Percentiles rank a stretch among this genome's conserved stretches.
Evolutionary conservation across 2,329 filamentous ascomycete species (phyloP).

Genomic region (Alternaria ventricosa): DNA sequence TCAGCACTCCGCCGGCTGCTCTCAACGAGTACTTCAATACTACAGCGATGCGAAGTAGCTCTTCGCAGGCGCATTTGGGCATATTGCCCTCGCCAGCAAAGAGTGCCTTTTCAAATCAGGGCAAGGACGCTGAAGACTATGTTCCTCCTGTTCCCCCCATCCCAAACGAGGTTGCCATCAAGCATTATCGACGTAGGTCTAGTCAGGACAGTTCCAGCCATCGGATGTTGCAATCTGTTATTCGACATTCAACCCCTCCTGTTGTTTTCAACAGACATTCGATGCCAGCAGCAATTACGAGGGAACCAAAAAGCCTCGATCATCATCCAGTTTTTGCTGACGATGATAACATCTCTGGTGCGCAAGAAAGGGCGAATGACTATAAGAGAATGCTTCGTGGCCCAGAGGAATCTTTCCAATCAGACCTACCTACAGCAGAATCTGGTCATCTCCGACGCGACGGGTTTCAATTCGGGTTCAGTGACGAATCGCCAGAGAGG

Average conservation of each 20-base stretch:
- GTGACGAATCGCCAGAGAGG: background rate
- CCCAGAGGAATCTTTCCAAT: background rate
- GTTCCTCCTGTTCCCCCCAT: slow-evolving; percentile 41
- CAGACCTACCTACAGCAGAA: background rate
- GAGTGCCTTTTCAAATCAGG: slow-evolving; percentile 32
- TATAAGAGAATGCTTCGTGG: background rate
- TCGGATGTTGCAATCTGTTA: slow-evolving; percentile 36
- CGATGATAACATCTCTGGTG: background rate
- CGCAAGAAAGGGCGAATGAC: background rate
- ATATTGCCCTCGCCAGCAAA: slow-evolving; percentile 41
- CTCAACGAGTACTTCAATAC: slow-evolving; percentile 17
- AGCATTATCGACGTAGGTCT: slow-evolving; percentile 12
- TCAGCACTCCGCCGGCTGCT: slow-evolving; percentile 14
- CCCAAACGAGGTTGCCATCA: slow-evolving; percentile 25
- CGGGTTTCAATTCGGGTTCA: background rate
- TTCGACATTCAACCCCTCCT: slow-evolving; percentile 34
- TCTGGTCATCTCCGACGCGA: background rate
- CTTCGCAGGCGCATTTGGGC: slow-evolving; percentile 20
- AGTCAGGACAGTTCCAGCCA: slow-evolving; percentile 30
- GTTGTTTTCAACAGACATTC: slow-evolving; percentile 6
- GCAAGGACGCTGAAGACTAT: slow-evolving; percentile 24
- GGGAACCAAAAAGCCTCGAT: background rate
- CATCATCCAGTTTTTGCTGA: slow-evolving; percentile 7
- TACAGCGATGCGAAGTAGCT: slow-evolving; percentile 8
- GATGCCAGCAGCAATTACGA: slow-evolving; percentile 4